Conservation (phyloP, 2,329 filamentous ascomycete genomes). For the Penicillium sp. region DNA sequence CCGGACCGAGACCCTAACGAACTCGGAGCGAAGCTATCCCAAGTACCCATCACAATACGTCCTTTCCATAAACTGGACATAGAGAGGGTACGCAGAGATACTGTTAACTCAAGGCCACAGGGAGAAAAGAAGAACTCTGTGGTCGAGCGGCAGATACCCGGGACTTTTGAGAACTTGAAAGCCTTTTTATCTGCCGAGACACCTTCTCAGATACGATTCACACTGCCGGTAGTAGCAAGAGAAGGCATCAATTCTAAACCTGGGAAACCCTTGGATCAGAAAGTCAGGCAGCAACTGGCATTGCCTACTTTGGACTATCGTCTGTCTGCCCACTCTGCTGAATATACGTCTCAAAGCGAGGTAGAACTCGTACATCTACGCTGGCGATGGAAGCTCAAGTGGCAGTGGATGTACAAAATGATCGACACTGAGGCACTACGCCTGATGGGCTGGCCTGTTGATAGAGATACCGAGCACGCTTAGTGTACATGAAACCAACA, state of each 20-base stretch:
- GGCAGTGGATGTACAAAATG: slow-evolving; percentile 44
- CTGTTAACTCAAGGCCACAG: slow-evolving; percentile 1
- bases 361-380: slow-evolving; percentile 6
- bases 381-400: slow-evolving; percentile 30
- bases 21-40: neutral
- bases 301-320: slow-evolving; percentile 31
- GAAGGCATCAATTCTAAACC: slow-evolving; percentile 2
- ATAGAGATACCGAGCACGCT: slow-evolving; percentile 18
- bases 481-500: slow-evolving; percentile 30
- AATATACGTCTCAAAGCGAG: slow-evolving; percentile 2
- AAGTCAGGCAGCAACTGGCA: slow-evolving; percentile 19
- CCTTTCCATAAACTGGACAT: slow-evolving; percentile 38
- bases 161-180: slow-evolving; percentile 6
- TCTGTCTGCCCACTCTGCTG: slow-evolving; percentile 13
- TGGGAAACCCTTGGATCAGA: slow-evolving; percentile 1
- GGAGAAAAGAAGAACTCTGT: slow-evolving; percentile 1
- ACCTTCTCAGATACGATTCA: slow-evolving; percentile 42
- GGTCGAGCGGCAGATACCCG: neutral
- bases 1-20: neutral
- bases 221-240: slow-evolving; percentile 41
- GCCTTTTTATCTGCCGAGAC: slow-evolving; percentile 29
- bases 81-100: slow-evolving; percentile 17
- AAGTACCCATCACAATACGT: slow-evolving; percentile 40
- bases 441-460: slow-evolving; percentile 33
- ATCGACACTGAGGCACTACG: slow-evolving; percentile 35